Evolutionary conservation across 2,329 filamentous ascomycete species (phyloP), one percentile per base, ranked within the genome.

Genomic region (Neophaeococcomyces mojaviensis): DNA sequence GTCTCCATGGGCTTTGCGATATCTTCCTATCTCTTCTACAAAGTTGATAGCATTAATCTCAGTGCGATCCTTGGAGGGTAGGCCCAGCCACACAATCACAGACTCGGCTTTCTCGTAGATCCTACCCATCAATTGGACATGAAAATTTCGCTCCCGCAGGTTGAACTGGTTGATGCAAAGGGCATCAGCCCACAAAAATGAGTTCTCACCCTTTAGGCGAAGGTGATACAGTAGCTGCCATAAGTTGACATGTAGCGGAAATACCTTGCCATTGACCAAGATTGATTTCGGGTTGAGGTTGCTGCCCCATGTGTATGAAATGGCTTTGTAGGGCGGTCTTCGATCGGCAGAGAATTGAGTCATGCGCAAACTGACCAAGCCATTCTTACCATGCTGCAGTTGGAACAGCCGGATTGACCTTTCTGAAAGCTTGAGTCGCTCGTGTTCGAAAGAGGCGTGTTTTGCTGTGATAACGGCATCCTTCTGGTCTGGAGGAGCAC

Each of bases 61-160:
- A 10, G 50, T 41, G 20, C 54, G 24, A 19, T 56, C 54, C 19
- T 50, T 46, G 10, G 44, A 49, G 5, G 43, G 43, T 9, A 52
- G 33, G 19, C 66, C 66, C 35, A 56, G 48, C 54, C 54, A 56
- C 8, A 56, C 54, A 26, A 56, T 49, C 3, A 49, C 48, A 31
- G 28, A 44, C 5, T 43, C 44, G 31, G 54, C 48, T 13, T 46
- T 44, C 4, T 55, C 48, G 32, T 56, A 56, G 47, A 56, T 55
- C n/a, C 41, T 46, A 20, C 44, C 48, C 54, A 56, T 56, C 15
- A 51, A 44, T 28, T 52, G 47, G 33, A 56, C 52, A 41, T 56
- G 54, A 32, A 52, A 55, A 22, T 56, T 56, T 4, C 54, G 47
- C 49, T 56, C 54, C 22, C 47, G 47, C 4, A 56, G 41, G 39